These are phyloP conservation scores for Rhizopogon vinicolor DNA, from an alignment of 768 basidiomycete species.

Conservation along the genomic window DNA sequence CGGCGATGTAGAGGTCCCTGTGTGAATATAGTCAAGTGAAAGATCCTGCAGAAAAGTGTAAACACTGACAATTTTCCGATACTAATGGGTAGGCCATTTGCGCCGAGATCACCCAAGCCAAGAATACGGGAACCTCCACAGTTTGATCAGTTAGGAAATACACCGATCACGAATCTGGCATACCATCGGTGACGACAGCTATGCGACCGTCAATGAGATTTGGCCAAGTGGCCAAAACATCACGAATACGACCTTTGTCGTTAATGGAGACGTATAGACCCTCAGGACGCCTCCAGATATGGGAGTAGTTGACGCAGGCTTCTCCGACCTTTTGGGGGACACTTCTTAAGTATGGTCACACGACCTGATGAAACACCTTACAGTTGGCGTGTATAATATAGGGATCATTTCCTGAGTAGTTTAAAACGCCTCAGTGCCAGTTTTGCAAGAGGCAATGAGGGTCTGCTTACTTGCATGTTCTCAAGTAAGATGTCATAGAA, in stretches of 20 bases:
- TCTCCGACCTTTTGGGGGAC: constrained; percentile 52
- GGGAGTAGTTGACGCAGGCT: constrained; percentile 65
- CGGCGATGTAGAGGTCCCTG: constrained; percentile 66
- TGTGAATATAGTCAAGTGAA: neutral
- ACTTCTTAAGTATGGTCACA: constrained; percentile 3
- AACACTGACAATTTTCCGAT: constrained; percentile 64
- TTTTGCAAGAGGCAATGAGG: neutral
- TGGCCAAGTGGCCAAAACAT: constrained; percentile 53
- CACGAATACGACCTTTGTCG: constrained; percentile 59
- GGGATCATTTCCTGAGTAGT: constrained; percentile 50
- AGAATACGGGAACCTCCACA: constrained; percentile 61
- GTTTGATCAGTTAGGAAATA: constrained; percentile 5
- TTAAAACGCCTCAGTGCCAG: constrained; percentile 3
- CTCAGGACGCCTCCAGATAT: constrained; percentile 63
- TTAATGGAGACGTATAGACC: constrained; percentile 60
- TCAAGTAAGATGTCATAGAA: constrained; percentile 62
- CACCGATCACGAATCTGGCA: neutral
- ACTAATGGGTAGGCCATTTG: constrained; percentile 47
- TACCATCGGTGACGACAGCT: constrained; percentile 75
- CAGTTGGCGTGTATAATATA: constrained; percentile 74
- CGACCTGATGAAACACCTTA: constrained; percentile 20
- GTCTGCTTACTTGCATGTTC: constrained; percentile 49
- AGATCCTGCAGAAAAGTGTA: neutral
- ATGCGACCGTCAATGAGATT: constrained; percentile 46
- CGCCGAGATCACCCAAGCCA: constrained; percentile 50